phyloP scores from a whole-genome alignment of 2,329 filamentous ascomycete species.

The Sclerotinia trifoliorum region DNA sequence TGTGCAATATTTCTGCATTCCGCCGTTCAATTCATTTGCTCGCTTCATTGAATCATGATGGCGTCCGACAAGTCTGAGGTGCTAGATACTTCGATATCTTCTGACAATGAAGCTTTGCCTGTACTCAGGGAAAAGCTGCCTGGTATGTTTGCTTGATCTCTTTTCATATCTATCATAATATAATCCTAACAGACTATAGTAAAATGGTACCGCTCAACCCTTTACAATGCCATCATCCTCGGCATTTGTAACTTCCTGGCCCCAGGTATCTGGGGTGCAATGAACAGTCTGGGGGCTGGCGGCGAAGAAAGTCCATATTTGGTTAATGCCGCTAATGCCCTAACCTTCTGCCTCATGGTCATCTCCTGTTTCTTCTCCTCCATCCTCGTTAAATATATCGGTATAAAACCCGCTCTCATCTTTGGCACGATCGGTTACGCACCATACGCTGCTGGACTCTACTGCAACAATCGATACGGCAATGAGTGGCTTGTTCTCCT shows the following conservation, averaged over 20 bases:
- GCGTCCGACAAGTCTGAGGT: conserved; percentile 21
- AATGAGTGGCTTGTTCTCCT: conserved; percentile 67
- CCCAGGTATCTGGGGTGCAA: conserved; percentile 70
- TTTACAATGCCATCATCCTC: conserved; percentile 70
- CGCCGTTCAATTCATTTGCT: neutral
- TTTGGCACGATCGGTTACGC: conserved; percentile 71
- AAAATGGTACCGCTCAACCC: conserved; percentile 69
- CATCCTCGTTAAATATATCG: conserved; percentile 62
- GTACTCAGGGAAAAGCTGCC: conserved; percentile 24
- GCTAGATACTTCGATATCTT: conserved; percentile 19
- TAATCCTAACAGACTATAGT: conserved; percentile 20
- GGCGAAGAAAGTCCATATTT: conserved; percentile 63
- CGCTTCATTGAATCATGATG: neutral
- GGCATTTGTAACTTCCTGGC: conserved; percentile 69
- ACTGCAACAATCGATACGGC: conserved; percentile 69
- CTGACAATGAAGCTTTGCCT: conserved; percentile 30
- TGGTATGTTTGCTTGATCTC: conserved; percentile 21
- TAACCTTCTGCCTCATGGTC: conserved; percentile 73
- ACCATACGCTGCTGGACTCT: conserved; percentile 68
- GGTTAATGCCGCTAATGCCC: conserved; percentile 65
- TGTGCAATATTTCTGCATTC: neutral
- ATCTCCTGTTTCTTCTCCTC: conserved; percentile 66
- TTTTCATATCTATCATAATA: neutral
- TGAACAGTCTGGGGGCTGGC: conserved; percentile 72
- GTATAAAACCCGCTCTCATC: conserved; percentile 69